Evolutionary conservation across 768 basidiomycete species (phyloP).

Genomic region (Calocera viscosa): DNA sequence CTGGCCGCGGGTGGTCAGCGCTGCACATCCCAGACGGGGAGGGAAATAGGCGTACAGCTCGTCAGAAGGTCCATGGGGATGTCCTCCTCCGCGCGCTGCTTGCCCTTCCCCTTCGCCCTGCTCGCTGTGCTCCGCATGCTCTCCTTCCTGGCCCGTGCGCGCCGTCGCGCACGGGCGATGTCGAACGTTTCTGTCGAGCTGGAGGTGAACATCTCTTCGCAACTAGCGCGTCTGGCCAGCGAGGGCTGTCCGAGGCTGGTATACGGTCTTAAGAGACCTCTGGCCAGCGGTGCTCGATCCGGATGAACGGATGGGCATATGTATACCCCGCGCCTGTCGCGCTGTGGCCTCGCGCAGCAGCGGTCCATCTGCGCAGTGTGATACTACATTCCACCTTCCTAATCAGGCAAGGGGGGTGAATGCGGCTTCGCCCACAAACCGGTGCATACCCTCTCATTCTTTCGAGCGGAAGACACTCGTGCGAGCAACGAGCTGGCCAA

Average conservation of each 20-base stretch:
- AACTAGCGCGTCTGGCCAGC: background rate
- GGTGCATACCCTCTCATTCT: background rate
- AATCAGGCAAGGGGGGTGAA: background rate
- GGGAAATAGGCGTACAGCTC: background rate
- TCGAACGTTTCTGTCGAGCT: constrained; percentile 3
- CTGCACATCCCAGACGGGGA: background rate
- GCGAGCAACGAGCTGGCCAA: background rate
- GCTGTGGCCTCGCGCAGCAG: background rate
- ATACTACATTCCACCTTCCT: background rate
- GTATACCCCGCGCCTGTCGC: background rate
- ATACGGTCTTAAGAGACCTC: background rate
- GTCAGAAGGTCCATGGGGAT: background rate
- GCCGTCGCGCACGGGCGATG: background rate
- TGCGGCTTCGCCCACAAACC: background rate
- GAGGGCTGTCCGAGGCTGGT: background rate
- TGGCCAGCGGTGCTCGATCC: no score
- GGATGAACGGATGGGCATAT: background rate
- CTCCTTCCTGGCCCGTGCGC: background rate
- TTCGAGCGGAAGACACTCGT: background rate
- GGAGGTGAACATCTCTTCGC: constrained; percentile 1
- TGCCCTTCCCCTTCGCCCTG: background rate
- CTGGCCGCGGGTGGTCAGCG: background rate
- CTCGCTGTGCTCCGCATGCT: background rate
- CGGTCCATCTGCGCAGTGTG: background rate
- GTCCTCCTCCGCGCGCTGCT: background rate